Evolutionary conservation across 805 yeast genomes (phyloP), one percentile per base, ranked within the genome.

Genomic region (Kurtzmaniella cleridarum): DNA sequence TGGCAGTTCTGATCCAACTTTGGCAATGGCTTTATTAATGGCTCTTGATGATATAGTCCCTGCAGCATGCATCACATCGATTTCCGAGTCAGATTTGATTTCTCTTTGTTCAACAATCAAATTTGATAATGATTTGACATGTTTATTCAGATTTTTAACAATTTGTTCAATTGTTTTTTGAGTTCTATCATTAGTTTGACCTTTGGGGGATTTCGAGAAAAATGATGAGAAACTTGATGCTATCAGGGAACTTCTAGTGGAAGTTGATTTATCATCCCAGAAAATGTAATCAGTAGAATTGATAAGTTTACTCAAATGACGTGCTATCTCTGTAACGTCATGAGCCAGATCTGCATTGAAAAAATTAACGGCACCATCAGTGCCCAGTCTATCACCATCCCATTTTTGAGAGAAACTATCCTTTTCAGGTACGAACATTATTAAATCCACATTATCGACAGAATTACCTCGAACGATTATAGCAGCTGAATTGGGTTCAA

Each of bases 381-480:
- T 72, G 1, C 99, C 99, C 13, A 95, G 83, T 50, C 95, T 75
- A 32, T 77, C 81, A 10, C 99, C 99, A 50, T 91, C 97, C 99
- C 99, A 93, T 46, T 83, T 78, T 61, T 93, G 98, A 16, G 75
- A 77, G 35, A 69, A 71, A 5, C 78, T 74, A 54, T 90, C 84
- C 55, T 84, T 83, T 12, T 88, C 89, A 2, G 89, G 96, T 2
- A 91, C 95, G 36, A 89, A 64, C 82, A 93, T 75, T 49, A 86
- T 91, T 47, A 85, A 76, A 7, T 73, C 57, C 27, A 77, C 68
- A 36, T 78, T 76, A 9, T 57, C 64, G 41, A 71, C 62, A 39
- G 69, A 68, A 27, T 66, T 62, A 31, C 79, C 75, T 48, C 79
- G 81, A 48, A 84, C 95, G 33, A 87, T 59, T 8, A 82, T 57